These are phyloP conservation scores for Chlamydomonas sp. DNA, from an alignment of 139 green algal genomes.

Conservation along the genomic window DNA sequence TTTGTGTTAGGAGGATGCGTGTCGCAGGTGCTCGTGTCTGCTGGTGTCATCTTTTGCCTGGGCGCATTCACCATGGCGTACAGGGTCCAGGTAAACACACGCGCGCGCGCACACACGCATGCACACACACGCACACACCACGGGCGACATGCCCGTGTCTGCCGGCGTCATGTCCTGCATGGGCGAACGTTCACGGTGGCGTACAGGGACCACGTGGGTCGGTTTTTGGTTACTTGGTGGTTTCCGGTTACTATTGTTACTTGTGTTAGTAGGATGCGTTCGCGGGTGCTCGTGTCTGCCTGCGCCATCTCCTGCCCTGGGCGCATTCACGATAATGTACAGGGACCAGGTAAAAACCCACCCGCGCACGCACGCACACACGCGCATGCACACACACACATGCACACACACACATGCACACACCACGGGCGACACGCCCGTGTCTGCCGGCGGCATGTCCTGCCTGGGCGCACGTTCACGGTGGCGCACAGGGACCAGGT, in stretches of 20 bases:
- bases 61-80: conserved; percentile 64
- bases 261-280: neutral
- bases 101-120: too few relatives aligned
- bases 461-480: conserved; percentile 73
- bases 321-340: conserved; percentile 61
- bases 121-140: too few relatives aligned
- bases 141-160: conserved; percentile 69
- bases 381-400: neutral
- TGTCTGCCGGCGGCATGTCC: conserved; percentile 51
- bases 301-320: conserved; percentile 62
- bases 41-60: conserved; percentile 60
- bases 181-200: conserved; percentile 59
- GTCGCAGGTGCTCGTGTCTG: conserved; percentile 64
- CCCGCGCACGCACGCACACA: too few relatives aligned
- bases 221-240: too few relatives aligned
- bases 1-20: neutral
- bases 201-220: conserved; percentile 51
- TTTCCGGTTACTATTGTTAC: neutral
- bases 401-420: conserved; percentile 46
- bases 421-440: conserved; percentile 74
- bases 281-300: conserved; percentile 62
- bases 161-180: conserved; percentile 61
- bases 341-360: conserved; percentile 48
- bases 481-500: conserved; percentile 47
- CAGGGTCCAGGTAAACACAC: conserved; percentile 46